phyloP scores from a whole-genome alignment of 352 stramenopile genomes.

The Phytophthora capsici region DNA sequence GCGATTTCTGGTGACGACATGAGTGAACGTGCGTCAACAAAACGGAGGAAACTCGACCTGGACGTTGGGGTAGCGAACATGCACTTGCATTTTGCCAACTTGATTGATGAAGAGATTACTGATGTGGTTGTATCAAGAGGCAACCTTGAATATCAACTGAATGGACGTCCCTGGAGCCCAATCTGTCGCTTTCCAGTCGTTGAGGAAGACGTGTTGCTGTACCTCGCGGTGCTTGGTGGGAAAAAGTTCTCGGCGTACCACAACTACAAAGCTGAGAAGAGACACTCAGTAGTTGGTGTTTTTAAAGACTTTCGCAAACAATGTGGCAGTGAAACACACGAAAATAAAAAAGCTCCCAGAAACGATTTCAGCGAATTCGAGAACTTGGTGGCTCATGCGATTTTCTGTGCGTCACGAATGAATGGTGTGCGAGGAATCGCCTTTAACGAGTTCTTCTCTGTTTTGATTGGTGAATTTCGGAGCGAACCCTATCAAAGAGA shows the following conservation, averaged over 20 bases:
- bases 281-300: not conserved
- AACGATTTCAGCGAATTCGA: slow-evolving; percentile 24
- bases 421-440: slow-evolving; percentile 31
- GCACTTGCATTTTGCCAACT: not conserved
- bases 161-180: too few relatives aligned
- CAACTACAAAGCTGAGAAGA: not conserved
- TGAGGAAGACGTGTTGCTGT: not conserved
- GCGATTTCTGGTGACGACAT: too few relatives aligned
- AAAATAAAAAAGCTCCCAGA: not conserved
- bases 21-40: too few relatives aligned
- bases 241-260: slow-evolving; percentile 26
- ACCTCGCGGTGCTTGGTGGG: too few relatives aligned
- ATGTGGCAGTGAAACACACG: not conserved
- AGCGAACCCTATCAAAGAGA: not conserved
- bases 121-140: not conserved
- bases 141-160: too few relatives aligned
- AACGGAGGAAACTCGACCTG: not conserved
- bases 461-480: slow-evolving; percentile 22
- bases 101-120: not conserved
- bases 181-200: not conserved
- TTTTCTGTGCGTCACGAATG: slow-evolving; percentile 40
- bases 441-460: slow-evolving; percentile 30
- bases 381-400: slow-evolving; percentile 37
- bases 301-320: not conserved
- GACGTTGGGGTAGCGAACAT: not conserved